Percentiles rank a stretch among this genome's conserved stretches.
Evolutionary conservation across 2,329 filamentous ascomycete genomes (phyloP).

Genomic region (Zasmidium citrigriseum): DNA sequence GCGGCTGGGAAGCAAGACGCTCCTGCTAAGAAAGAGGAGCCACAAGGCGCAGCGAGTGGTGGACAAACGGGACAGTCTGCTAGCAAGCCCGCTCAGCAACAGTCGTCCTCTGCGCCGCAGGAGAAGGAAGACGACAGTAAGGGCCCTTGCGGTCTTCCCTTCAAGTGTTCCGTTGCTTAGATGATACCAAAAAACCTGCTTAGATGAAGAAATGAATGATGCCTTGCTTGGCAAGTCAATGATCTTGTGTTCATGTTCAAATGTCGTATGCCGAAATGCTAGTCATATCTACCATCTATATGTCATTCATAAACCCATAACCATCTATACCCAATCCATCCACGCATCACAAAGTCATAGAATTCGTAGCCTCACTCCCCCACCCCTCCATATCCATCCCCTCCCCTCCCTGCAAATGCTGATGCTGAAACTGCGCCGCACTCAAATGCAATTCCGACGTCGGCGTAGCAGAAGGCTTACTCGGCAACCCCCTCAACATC

Average conservation of each 20-base stretch:
- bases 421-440: not conserved
- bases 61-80: conserved; percentile 14
- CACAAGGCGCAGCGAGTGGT: conserved; percentile 12
- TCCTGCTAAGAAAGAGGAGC: conserved; percentile 11
- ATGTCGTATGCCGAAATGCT: too few species aligned
- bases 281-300: not conserved
- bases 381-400: not conserved
- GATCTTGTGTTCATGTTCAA: too few species aligned
- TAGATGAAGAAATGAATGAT: too few species aligned
- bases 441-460: not conserved
- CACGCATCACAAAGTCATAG: not conserved
- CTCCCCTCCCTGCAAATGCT: not conserved
- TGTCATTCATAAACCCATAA: not conserved
- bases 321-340: not conserved
- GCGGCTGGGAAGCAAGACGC: conserved; percentile 31
- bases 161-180: conserved; percentile 70
- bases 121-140: conserved; percentile 52
- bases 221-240: too few species aligned
- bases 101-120: conserved; percentile 33
- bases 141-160: conserved; percentile 75
- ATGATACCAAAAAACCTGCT: conserved; percentile 2
- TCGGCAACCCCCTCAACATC: conserved; percentile 47
- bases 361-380: not conserved
- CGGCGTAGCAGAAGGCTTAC: conserved; percentile 39
- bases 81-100: conserved; percentile 24